Evolutionary conservation across 2,329 filamentous ascomycete genomes (phyloP), one percentile per base, ranked within the genome.

Genomic region (Alternaria brassicicola): DNA sequence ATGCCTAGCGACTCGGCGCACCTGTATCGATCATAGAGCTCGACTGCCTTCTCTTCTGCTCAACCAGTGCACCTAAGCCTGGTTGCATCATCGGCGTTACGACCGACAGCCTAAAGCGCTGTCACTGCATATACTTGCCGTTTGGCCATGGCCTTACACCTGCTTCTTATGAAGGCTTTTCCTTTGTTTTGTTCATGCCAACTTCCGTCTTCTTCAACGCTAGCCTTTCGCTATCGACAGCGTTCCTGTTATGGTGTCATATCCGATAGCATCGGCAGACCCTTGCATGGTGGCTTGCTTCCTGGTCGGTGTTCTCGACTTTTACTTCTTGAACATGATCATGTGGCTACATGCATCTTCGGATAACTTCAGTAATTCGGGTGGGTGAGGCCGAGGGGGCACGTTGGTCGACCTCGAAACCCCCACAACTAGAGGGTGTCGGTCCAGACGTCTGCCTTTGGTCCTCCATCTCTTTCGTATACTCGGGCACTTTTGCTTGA

Each of bases 1-100:
- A 61, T 69, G 36, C 64, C 71, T 10, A 68, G 61, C 63, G 66
- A 71, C 39, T 62, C 72, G 23, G 52, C 64, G 47, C 64, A 62
- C 54, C 59, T 69, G 49, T 49, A 62, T 56, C 68, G 62, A 53
- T 67, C 66, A 17, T 75, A 72, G 61, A 55, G 51, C 55, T 39
- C 61, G 57, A 57, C 41, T 52, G 52, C 50, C 53, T 53, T 68
- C 58, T 63, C 57, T 60, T 64, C 45, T 45, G 59, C 61, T 65
- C 61, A 66, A 65, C 49, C 61, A 55, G 59, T 70, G 57, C 62
- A 61, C 62, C 61, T 65, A 52, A 59, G 61, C 65, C 64, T 64
- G 55, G 59, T 58, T 69, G 71, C 72, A 75, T 74, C 64, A 67
- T 68, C 57, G 71, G 73, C 73, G 73, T 74, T 74, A 67, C 61